Base-by-base conservation (phyloP, 345 rosid species). In the Iberis pinnata region DNA sequence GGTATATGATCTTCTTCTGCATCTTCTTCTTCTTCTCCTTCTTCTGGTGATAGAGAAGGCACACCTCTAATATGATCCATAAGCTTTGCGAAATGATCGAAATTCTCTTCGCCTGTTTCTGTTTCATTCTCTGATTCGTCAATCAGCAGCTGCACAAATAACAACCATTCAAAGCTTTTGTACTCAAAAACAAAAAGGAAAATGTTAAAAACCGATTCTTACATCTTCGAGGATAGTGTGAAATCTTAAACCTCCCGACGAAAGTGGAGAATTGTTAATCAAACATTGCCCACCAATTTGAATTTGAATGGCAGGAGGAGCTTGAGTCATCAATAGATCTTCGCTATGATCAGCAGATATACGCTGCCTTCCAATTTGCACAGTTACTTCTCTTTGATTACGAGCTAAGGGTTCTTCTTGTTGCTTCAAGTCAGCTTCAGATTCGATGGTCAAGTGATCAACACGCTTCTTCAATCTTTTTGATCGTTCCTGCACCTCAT, bases 391-490 rank as follows among this genome's bases (percentile, higher is more conserved):
- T 62, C 46, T 62, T 54, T 36, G 60, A 10, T 4, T 37, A 26
- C 27, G 45, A 39, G 43, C 49, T 40, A 49, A 47, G 5, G 38
- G 58, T 6, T 49, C 69, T 56, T 64, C 63, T 24, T n/a, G n/a
- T n/a, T n/a, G n/a, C n/a, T n/a, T 43, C 29, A 36, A 10, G 38
- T 35, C 67, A 75, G 53, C 40, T 56, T 63, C 76, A 67, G 75
- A 72, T 49, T 76, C 83, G 52, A 36, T 50, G 53, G 61, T 53
- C 63, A 84, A 73, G 66, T 75, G 77, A 36, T 78, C 89, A 19
- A 79, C 68, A 27, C 83, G 81, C 4, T 58, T 64, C 76, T 59
- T 80, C 73, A 80, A 56, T 22, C 61, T 60, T 19, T 49, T 60
- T 33, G 78, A 60, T 58, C 60, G 70, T 2, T 66, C 71, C 32